Base-by-base conservation (phyloP, 2,329 filamentous ascomycete genomes). In the Penicillium sclerotigenum region DNA sequence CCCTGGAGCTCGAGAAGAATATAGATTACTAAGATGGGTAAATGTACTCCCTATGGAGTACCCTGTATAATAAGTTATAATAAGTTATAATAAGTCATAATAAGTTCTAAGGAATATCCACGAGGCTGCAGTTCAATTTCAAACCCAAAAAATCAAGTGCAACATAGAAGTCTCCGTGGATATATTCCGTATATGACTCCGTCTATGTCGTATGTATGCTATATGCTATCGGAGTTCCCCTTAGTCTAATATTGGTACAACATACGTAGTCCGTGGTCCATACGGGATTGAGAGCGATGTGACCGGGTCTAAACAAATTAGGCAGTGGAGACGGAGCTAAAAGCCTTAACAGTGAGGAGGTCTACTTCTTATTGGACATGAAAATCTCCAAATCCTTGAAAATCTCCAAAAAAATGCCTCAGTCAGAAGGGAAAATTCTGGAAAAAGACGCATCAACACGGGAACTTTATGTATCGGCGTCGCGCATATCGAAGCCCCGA, bases 341-440 rank as follows among this genome's bases (percentile, higher is more conserved):
- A 37, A 50, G 38, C 38, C 36, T 36, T 31, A 34, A 33, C 13
- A 18, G 20, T 2, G 31, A 11, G 9, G 1, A 6, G 10, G 2
- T 14, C 14, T 7, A 16, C 11, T 29, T 43, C 42, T 18, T 16
- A 41, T 48, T 48, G 34, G 37, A n/a, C 16, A 24, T 22, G 38
- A 41, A 41, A 41, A 16, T 41, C 1, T 10, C 34, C 5, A 37
- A 18, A 18, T 37, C 34, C n/a, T n/a, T n/a, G 26, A 20, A 53
- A 40, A 36, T 24, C 20, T n/a, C 16, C n/a, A n/a, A n/a, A 20
- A 41, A 50, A 52, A 47, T 47, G 41, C 50, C 50, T 46, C 49
- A 47, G n/a, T 38, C 18, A 16, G 14, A 47, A 50, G 14, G 24
- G 49, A 51, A 51, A 40, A 46, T 51, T 50, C 52, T 54, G 52